A percentile compares a stretch with the other conserved stretches of the same genome.
phyloP scores from a whole-genome alignment of 768 basidiomycete species.

The Hygrophorus russula region DNA sequence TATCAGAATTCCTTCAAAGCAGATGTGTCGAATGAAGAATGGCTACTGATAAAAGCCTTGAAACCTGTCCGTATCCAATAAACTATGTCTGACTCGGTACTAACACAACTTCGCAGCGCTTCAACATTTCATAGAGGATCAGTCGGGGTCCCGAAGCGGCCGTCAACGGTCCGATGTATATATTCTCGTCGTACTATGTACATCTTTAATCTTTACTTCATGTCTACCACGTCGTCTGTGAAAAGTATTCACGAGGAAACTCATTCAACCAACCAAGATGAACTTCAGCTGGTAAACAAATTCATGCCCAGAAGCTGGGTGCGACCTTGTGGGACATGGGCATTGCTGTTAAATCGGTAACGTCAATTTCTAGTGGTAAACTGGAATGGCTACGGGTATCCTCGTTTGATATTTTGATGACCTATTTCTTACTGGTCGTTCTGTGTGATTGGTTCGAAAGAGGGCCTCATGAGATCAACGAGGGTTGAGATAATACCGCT shows the following conservation, averaged over 20 bases:
- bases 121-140: conserved; percentile 17
- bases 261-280: conserved; percentile 25
- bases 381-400: conserved; percentile 92
- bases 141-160: too few relatives aligned
- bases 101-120: conserved; percentile 14
- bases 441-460: conserved; percentile 11
- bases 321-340: conserved; percentile 19
- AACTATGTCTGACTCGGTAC: neutral
- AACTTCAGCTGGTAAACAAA: conserved; percentile 34
- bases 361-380: conserved; percentile 54
- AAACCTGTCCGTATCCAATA: conserved; percentile 47
- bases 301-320: conserved; percentile 17
- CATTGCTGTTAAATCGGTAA: conserved; percentile 53
- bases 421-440: conserved; percentile 14
- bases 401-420: conserved; percentile 24
- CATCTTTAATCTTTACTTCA: conserved; percentile 10
- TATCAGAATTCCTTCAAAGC: conserved; percentile 72
- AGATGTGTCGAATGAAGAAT: conserved; percentile 85
- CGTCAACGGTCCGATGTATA: too few relatives aligned
- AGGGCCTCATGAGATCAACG: conserved; percentile 22
- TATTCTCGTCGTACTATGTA: neutral
- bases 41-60: conserved; percentile 82
- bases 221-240: conserved; percentile 13
- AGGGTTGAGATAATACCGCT: conserved; percentile 96
- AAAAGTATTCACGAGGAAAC: conserved; percentile 17